Percentiles rank a stretch among this genome's conserved stretches.
Conservation (phyloP, 176 grass and related monocot species). For the Chloris gayana region DNA sequence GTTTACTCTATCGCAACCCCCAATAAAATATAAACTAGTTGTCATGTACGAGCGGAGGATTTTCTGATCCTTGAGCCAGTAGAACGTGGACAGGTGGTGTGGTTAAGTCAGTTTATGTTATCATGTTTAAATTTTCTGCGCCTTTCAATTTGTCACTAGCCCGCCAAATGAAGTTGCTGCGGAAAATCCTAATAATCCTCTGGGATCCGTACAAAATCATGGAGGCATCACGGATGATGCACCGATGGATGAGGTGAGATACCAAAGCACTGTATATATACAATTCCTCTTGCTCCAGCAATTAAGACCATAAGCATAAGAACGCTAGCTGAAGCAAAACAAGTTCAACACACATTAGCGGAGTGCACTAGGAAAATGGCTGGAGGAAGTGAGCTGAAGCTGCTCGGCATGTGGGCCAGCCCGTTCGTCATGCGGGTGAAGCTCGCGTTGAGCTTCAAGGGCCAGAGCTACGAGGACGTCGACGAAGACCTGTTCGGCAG, state of each 20-base stretch:
- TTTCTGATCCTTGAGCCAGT: not conserved
- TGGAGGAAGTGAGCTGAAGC: conserved; percentile 26
- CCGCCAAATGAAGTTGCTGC: too few species aligned
- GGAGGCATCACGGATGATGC: not conserved
- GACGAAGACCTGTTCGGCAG: conserved; percentile 10
- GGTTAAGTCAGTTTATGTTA: not conserved
- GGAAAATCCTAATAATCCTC: too few species aligned
- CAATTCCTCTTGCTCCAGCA: not conserved
- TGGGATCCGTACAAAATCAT: not conserved
- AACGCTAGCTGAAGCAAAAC: not conserved
- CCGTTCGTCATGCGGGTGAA: conserved; percentile 17
- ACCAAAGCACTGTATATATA: not conserved
- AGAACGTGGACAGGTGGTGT: not conserved
- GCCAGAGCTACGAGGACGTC: conserved; percentile 38
- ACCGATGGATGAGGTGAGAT: too few species aligned
- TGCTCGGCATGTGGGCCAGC: conserved; percentile 24
- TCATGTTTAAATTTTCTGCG: too few species aligned
- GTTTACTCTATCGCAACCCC: not conserved
- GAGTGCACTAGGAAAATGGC: not conserved
- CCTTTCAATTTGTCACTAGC: too few species aligned
- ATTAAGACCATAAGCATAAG: not conserved
- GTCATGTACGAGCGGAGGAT: not conserved
- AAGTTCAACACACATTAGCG: too few species aligned
- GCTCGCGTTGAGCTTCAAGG: conserved; percentile 47
- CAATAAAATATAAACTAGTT: not conserved